Base-by-base conservation (phyloP, 345 rosid species). In the Eucalyptus sp. region DNA sequence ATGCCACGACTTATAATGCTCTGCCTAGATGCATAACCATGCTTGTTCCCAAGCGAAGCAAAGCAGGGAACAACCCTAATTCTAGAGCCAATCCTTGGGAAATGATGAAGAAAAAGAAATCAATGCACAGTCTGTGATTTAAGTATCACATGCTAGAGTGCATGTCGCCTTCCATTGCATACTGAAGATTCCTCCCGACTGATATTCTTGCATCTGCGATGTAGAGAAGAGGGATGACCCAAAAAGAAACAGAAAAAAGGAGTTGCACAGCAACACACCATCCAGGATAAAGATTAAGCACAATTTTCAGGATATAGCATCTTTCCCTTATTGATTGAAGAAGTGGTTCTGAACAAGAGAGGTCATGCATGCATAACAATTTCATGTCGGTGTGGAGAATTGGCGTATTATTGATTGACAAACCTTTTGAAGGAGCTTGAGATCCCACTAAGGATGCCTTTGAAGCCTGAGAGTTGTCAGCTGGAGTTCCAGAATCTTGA, bases 381-480 rank as follows among this genome's bases (percentile, higher is more conserved):
- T 86, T 54, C 62, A 41, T 15, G 37, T 51, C 46, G 4, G 16
- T 31, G 46, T 86, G 54, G 56, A 51, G 64, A 51, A 86, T 50
- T 31, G 48, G 60, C 22, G 5, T 4, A 37, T 86, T 51, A 60
- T 86, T 86, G 50, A 86, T 29, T 51, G 66, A 68, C 89, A 88
- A 92, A 95, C 99, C 97, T 95, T 93, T 94, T 17, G 94, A 92
- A 92, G 93, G 92, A 86, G 94, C 94, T 89, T 93, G 91, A 89
- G 96, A 94, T 92, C 91, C 93, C 89, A 90, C 90, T 88, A 92
- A 91, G 22, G 97, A 91, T 86, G 91, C 54, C 91, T 46, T 90
- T 58, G 97, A 93, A 89, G 94, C 91, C 86, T 91, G 92, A 13
- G 94, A 91, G 89, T 92, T 95, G 89, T 95, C 96, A 87, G 94